A percentile compares a stretch with the other conserved stretches of the same genome.
Evolutionary conservation across 306 rosid species (phyloP).

Genomic region (Arachis stenosperma): DNA sequence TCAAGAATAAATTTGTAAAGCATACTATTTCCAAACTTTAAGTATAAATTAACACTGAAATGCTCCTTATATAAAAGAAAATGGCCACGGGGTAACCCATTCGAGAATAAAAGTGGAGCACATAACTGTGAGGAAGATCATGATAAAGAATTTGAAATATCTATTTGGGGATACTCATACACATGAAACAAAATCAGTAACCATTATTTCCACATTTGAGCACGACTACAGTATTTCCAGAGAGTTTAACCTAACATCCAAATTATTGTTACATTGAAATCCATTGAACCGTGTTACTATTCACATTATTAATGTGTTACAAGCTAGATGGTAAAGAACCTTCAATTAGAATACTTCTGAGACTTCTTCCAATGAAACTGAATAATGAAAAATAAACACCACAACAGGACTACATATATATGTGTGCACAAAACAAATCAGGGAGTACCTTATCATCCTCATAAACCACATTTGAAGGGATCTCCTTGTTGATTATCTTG

Average conservation of each 20-base stretch:
- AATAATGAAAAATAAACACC: too few species aligned
- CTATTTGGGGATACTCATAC: not conserved
- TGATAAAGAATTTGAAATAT: slow-evolving; percentile 5
- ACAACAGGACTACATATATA: too few species aligned
- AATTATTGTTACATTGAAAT: slow-evolving; percentile 7
- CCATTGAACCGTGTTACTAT: slow-evolving; percentile 6
- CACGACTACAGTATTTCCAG: not conserved
- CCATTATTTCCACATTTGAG: not conserved
- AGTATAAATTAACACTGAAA: not conserved
- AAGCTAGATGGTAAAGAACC: slow-evolving; percentile 11
- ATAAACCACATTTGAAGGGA: slow-evolving; percentile 72
- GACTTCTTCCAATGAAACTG: not conserved
- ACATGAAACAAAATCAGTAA: not conserved
- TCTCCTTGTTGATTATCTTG: slow-evolving; percentile 78
- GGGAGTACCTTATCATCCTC: slow-evolving; percentile 81
- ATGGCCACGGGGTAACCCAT: too few species aligned
- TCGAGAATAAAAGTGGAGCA: not conserved
- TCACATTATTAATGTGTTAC: not conserved
- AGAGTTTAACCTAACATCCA: too few species aligned
- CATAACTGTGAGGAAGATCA: not conserved
- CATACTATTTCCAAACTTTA: not conserved
- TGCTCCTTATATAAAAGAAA: not conserved
- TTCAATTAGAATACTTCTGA: not conserved
- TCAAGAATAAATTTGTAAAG: not conserved
- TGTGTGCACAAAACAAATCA: slow-evolving; percentile 22